A percentile compares a stretch with the other conserved stretches of the same genome.
These are phyloP conservation scores for Batkoa obscura DNA, from an alignment of 371 early-diverging fungal species.

Conservation along the genomic window DNA sequence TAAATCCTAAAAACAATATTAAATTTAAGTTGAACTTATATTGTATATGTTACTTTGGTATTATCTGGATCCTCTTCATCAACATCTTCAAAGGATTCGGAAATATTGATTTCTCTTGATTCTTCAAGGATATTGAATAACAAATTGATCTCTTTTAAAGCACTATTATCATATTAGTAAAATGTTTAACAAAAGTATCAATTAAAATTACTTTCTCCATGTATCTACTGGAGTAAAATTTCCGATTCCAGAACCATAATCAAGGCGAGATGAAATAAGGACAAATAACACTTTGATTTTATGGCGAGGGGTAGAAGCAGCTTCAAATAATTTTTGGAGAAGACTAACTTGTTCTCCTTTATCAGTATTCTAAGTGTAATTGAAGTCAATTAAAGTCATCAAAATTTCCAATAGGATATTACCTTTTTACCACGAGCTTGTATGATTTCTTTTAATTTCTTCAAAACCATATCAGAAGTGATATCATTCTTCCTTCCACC, in stretches of 20 bases:
- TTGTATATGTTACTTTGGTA: conserved; percentile 10
- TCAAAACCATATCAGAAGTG: conserved; percentile 57
- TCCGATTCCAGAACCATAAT: conserved; percentile 39
- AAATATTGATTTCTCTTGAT: conserved; percentile 31
- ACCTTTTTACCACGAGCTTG: conserved; percentile 86
- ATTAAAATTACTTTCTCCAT: conserved; percentile 42
- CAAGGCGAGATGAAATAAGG: conserved; percentile 82
- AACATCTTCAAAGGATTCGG: conserved; percentile 41
- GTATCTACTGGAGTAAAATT: conserved; percentile 50
- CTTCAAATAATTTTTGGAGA: conserved; percentile 41
- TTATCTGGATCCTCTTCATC: conserved; percentile 30
- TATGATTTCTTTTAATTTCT: conserved; percentile 55
- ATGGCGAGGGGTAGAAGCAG: conserved; percentile 58
- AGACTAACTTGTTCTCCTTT: conserved; percentile 50
- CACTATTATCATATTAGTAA: conserved; percentile 11
- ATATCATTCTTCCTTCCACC: conserved; percentile 47
- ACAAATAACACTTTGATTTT: conserved; percentile 66
- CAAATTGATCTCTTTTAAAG: conserved; percentile 44
- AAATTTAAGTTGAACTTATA: background rate
- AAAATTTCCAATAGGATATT: background rate
- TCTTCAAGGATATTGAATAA: conserved; percentile 56
- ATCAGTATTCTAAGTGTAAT: conserved; percentile 50
- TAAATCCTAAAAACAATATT: conserved; percentile 14
- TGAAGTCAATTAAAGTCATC: too few relatives aligned
- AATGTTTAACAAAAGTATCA: background rate